Evolutionary conservation across 257 asterid species (phyloP), one percentile per base, ranked within the genome.

Genomic region (Ajuga chamaepitys): DNA sequence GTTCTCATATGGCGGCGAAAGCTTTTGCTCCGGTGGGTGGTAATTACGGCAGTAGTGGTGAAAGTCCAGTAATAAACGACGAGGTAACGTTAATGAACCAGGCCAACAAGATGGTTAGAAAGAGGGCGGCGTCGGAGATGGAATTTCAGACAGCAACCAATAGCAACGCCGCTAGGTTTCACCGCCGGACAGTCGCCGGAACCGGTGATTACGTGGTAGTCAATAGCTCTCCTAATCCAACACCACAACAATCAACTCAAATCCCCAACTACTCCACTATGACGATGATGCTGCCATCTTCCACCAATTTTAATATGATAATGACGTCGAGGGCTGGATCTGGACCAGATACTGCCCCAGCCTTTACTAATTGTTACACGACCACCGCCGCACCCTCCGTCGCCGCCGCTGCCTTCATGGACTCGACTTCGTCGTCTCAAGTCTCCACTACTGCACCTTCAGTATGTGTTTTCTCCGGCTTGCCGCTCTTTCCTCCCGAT

Each of bases 401-500:
- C 9, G 7, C 40, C 40, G 12, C 40, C 40, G 40, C 40, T 11
- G 7, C 46, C 16, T 73, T 44, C 74, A 20, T 67, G 55, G 84
- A 80, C 61, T 67, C 84, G 32, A 68, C 57, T 26, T 26, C 66
- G 35, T 58, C 76, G 21, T 41, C 77, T 26, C 68, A 65, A 10
- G 40, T 58, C 72, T 21, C 18, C 50, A 14, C 28, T 16, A 40
- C 68, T 5, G n/a, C 73, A 14, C 90, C 92, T 16, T 67, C 97
- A 0, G 80, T 88, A 1, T 91, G 98, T 47, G 95, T 81, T 34
- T 89, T 87, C 84, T 93, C 98, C 65, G 98, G 98, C 14, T 55
- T 93, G 75, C 98, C 98, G 26, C 66, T 93, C 17, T 93, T 92
- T 48, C 95, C 93, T n/a, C 98, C 95, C 0, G 87, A 86, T 12